These are phyloP conservation scores for Mimosa bimucronata DNA, from an alignment of 306 rosid species.

Conservation along the genomic window DNA sequence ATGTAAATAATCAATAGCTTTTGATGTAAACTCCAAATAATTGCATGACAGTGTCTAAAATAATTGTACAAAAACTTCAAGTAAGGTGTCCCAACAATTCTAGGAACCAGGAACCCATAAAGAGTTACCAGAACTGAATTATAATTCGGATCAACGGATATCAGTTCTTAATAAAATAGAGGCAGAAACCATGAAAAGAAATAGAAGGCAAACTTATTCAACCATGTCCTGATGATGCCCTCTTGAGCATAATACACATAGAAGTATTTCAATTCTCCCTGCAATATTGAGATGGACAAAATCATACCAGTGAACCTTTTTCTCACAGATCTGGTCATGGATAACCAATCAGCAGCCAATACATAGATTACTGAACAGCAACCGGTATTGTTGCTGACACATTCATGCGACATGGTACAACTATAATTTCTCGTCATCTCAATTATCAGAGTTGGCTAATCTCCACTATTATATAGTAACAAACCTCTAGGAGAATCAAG, in stretches of 20 bases:
- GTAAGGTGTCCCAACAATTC: constrained; percentile 1
- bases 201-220: not conserved
- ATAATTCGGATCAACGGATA: not conserved
- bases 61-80: constrained; percentile 28
- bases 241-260: not conserved
- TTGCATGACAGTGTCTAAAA: constrained; percentile 7
- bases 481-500: no score
- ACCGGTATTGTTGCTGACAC: not conserved
- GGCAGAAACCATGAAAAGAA: constrained; percentile 2
- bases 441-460: no score
- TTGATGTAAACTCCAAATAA: constrained; percentile 25
- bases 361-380: constrained; percentile 13
- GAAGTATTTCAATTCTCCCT: constrained; percentile 14
- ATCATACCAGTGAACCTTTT: constrained; percentile 9
- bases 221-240: not conserved
- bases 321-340: not conserved
- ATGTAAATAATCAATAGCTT: constrained; percentile 12
- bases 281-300: constrained; percentile 17
- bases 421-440: no score
- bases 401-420: no score
- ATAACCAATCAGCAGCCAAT: constrained; percentile 20
- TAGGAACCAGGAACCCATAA: constrained; percentile 13
- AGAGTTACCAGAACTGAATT: constrained; percentile 24
- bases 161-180: not conserved
- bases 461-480: no score